Conservation (phyloP, 306 rosid genomes). For the Lathyrus sativus region DNA sequence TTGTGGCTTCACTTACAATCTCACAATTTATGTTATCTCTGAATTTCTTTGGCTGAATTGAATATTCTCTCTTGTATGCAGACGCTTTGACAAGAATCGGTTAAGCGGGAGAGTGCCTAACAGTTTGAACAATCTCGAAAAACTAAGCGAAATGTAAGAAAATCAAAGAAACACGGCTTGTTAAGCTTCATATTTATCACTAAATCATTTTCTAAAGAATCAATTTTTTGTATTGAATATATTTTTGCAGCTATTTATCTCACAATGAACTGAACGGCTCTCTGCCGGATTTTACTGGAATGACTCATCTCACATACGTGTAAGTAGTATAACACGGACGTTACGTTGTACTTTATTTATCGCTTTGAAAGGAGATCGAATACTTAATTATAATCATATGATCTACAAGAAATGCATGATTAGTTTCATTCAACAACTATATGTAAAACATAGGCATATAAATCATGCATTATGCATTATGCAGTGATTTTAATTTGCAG, state of each 20-base stretch:
- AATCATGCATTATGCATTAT: constrained; percentile 7
- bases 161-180: constrained; percentile 3
- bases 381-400: neutral
- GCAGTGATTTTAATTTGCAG: constrained; percentile 4
- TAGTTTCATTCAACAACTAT: constrained; percentile 13
- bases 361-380: neutral
- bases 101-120: constrained; percentile 52
- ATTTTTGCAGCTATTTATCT: constrained; percentile 56
- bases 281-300: constrained; percentile 55
- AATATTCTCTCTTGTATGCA: constrained; percentile 43
- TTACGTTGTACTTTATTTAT: neutral
- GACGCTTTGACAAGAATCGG: constrained; percentile 60
- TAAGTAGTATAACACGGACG: constrained; percentile 47
- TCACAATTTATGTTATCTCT: neutral
- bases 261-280: constrained; percentile 54
- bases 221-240: constrained; percentile 21
- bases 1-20: constrained; percentile 19
- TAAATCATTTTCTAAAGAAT: neutral
- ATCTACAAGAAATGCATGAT: constrained; percentile 4
- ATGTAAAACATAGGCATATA: no score
- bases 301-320: constrained; percentile 55
- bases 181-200: constrained; percentile 32
- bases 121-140: constrained; percentile 44
- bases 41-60: constrained; percentile 12
- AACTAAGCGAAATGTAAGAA: constrained; percentile 60